Conservation (phyloP, 2,329 filamentous ascomycete genomes). For the Hypoxylon sp. region DNA sequence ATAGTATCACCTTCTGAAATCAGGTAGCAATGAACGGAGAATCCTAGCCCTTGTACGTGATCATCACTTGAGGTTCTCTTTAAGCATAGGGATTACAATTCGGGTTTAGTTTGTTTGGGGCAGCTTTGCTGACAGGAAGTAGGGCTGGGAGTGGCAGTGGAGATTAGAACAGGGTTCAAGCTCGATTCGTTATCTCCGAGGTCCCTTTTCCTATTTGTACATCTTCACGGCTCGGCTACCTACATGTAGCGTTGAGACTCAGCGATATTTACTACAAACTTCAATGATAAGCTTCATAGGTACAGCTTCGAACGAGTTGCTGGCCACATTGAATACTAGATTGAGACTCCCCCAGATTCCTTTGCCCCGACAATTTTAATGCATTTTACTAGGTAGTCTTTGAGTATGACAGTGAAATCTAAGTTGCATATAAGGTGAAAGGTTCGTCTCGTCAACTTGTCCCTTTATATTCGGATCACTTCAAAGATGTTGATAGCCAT, state of each 20-base stretch:
- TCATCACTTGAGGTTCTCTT: not conserved
- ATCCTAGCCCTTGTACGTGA: not conserved
- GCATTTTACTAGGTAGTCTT: not conserved
- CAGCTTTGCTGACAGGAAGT: not conserved
- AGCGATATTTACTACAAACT: not conserved
- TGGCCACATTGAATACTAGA: not conserved
- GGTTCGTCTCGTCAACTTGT: not conserved
- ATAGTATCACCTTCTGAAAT: slow-evolving; percentile 6
- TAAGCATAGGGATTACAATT: not conserved
- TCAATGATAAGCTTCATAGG: not conserved
- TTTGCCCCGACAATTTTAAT: not conserved
- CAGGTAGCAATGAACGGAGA: not conserved
- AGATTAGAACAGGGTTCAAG: not conserved
- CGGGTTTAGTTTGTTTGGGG: slow-evolving; percentile 1
- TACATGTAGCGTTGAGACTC: too few species aligned
- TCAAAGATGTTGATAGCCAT: not conserved
- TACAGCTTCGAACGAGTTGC: not conserved
- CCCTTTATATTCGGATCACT: not conserved
- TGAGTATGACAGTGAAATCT: not conserved
- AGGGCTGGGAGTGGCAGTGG: not conserved
- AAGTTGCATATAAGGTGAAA: not conserved
- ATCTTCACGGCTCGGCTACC: too few species aligned
- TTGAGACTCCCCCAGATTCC: not conserved
- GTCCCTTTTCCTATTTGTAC: not conserved
- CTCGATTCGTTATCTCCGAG: slow-evolving; percentile 6